Evolutionary conservation across 805 yeast genomes (phyloP), one percentile per base, ranked within the genome.

Genomic region (Ogataea pini): DNA sequence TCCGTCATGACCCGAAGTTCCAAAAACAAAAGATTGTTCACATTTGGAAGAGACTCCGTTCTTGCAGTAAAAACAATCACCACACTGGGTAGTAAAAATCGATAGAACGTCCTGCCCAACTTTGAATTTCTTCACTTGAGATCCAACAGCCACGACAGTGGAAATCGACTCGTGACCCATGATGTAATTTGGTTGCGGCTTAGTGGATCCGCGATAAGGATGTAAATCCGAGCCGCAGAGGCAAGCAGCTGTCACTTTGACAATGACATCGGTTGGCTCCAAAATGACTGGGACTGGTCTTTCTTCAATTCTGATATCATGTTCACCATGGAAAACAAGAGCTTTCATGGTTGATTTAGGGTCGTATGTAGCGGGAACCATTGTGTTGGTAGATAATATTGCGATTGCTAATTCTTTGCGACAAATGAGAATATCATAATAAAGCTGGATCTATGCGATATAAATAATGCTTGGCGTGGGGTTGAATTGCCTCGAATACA

Each of bases 181-280:
- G 22, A 47, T 47, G 22, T 78, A 82, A 14, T 81, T 82, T 65
- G 77, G 72, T 16, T 70, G 69, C 1, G 75, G 70, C 18, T 60
- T 60, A 25, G 76, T 69, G 48, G 73, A 72, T n/a, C 82, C 83
- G n/a, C 83, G 61, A 55, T 75, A 78, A 36, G 73, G 70, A 59
- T 79, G 83, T 46, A 79, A 65, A 54, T 79, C 83, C 5, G 82
- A 73, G 2, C 83, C 83, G 59, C 83, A 79, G 14, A 79, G 61
- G 3, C 79, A 82, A 2, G 80, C 71, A 47, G 65, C 73, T 44
- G 65, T 65, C 27, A 75, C 78, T 52, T 74, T 76, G 43, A 79
- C 62, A 18, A 79, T 66, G 4, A 71, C 82, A 51, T 78, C 82
- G 0, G 66, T 63, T 2, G 71, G 67, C 1, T 54, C 54, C 20